Conservation (phyloP, 2,329 filamentous ascomycete genomes). For the Aspergillus sp. region DNA sequence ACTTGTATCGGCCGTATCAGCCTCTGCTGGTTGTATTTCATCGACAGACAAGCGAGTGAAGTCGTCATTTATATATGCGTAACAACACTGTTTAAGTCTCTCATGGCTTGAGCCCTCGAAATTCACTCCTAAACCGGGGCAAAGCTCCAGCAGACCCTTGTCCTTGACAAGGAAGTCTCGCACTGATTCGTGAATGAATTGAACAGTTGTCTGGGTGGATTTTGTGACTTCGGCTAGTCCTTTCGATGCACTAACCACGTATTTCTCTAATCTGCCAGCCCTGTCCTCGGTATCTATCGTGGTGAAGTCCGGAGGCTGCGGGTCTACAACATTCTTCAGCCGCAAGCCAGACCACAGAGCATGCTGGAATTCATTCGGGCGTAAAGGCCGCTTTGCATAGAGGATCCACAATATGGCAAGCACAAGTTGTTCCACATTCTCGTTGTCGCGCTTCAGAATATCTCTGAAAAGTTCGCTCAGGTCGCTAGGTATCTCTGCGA, state of each 20-base stretch:
- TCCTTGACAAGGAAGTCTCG: constrained; percentile 34
- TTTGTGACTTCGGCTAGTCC: constrained; percentile 32
- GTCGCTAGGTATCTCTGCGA: constrained; percentile 41
- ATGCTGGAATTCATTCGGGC: constrained; percentile 35
- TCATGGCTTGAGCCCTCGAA: constrained; percentile 42
- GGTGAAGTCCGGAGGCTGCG: not conserved
- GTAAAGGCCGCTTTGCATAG: constrained; percentile 38
- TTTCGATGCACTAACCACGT: constrained; percentile 28
- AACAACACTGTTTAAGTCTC: constrained; percentile 37
- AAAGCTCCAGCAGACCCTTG: constrained; percentile 28
- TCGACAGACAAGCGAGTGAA: not conserved
- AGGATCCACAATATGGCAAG: constrained; percentile 56
- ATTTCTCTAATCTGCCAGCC: constrained; percentile 5
- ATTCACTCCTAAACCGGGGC: constrained; percentile 27
- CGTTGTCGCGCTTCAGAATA: constrained; percentile 50
- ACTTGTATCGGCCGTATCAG: not conserved
- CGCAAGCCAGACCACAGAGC: constrained; percentile 19
- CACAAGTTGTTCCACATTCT: constrained; percentile 42
- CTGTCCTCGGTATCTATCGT: not conserved
- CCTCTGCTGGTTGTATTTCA: not conserved
- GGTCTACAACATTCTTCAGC: not conserved
- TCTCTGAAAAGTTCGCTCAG: constrained; percentile 53
- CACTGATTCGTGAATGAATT: constrained; percentile 40
- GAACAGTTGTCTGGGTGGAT: constrained; percentile 22
- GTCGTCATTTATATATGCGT: constrained; percentile 5